Evolutionary conservation across 2,329 filamentous ascomycete genomes (phyloP).

Genomic region (Scedosporium dehoogii): DNA sequence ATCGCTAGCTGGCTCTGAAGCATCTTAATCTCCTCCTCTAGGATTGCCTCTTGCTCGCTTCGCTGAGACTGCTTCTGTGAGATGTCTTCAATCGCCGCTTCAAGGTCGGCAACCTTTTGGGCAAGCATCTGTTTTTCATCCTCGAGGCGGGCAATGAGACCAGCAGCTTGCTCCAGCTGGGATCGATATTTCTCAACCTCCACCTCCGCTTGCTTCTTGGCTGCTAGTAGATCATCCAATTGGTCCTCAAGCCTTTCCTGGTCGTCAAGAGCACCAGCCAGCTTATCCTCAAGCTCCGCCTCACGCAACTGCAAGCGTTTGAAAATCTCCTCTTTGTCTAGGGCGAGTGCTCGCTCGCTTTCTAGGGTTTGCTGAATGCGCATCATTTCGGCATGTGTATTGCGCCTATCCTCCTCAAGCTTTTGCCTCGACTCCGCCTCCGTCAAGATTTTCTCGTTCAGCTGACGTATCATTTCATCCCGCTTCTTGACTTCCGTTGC

Average conservation of each 20-base stretch:
- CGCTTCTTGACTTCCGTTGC: constrained; percentile 90
- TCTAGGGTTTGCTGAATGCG: constrained; percentile 90
- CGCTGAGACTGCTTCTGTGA: constrained; percentile 62
- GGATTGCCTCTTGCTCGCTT: constrained; percentile 62
- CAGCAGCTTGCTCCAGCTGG: constrained; percentile 85
- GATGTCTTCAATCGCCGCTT: constrained; percentile 60
- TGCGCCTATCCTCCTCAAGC: constrained; percentile 83
- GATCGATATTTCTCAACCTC: constrained; percentile 68
- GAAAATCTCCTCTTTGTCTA: constrained; percentile 99
- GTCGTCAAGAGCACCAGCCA: constrained; percentile 84
- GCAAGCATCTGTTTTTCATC: constrained; percentile 72
- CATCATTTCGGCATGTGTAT: constrained; percentile 77
- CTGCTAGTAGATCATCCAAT: constrained; percentile 76
- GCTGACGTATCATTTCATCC: constrained; percentile 82
- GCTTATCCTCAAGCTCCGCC: constrained; percentile 82
- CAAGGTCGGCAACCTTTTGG: constrained; percentile 56
- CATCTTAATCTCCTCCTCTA: constrained; percentile 81
- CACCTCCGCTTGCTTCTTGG: constrained; percentile 80
- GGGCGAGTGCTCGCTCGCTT: constrained; percentile 84
- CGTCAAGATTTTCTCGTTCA: constrained; percentile 73
- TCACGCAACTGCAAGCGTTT: constrained; percentile 91
- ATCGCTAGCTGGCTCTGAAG: constrained; percentile 80
- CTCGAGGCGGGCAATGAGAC: constrained; percentile 77
- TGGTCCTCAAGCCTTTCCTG: constrained; percentile 92
- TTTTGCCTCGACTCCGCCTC: constrained; percentile 67